These are phyloP conservation scores for Jacaranda copaia DNA, from an alignment of 257 asterid species.

Conservation along the genomic window DNA sequence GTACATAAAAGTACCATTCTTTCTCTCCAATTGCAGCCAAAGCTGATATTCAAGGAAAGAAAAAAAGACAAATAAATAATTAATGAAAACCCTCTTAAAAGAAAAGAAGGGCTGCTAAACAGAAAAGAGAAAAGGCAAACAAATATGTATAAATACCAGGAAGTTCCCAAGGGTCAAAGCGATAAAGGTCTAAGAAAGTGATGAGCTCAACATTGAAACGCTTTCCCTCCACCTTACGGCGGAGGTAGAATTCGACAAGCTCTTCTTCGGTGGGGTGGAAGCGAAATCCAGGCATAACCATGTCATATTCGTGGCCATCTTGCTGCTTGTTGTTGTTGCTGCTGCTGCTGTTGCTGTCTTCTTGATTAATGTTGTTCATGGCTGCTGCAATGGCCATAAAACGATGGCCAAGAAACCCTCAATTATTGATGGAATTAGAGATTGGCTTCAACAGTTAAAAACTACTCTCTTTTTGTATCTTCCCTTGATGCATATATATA, in stretches of 20 bases:
- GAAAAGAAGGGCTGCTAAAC: background rate
- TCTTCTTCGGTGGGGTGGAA: slow-evolving; percentile 94
- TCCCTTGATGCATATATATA: background rate
- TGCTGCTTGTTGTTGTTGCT: slow-evolving; percentile 23
- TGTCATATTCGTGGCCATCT: slow-evolving; percentile 66
- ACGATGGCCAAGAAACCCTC: slow-evolving; percentile 13
- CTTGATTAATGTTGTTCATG: slow-evolving; percentile 55
- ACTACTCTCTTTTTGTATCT: background rate
- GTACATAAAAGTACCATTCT: slow-evolving; percentile 91
- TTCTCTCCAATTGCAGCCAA: slow-evolving; percentile 95
- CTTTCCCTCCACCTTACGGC: slow-evolving; percentile 96
- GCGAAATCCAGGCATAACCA: slow-evolving; percentile 92
- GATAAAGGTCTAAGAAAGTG: slow-evolving; percentile 89
- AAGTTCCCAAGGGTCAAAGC: slow-evolving; percentile 95
- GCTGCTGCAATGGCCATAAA: slow-evolving; percentile 72
- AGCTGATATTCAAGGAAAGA: slow-evolving; percentile 40
- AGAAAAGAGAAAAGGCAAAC: background rate
- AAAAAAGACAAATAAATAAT: background rate
- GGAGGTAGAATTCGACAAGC: slow-evolving; percentile 89
- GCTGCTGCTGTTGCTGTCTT: slow-evolving; percentile 39
- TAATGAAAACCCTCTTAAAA: background rate
- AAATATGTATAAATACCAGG: slow-evolving; percentile 56
- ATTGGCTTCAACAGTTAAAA: slow-evolving; percentile 5
- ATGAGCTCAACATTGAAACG: slow-evolving; percentile 88
- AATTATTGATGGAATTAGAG: slow-evolving; percentile 20